Evolutionary conservation across 1,284 basidiomycete genomes (phyloP).

Genomic region (Ustilago curta): DNA sequence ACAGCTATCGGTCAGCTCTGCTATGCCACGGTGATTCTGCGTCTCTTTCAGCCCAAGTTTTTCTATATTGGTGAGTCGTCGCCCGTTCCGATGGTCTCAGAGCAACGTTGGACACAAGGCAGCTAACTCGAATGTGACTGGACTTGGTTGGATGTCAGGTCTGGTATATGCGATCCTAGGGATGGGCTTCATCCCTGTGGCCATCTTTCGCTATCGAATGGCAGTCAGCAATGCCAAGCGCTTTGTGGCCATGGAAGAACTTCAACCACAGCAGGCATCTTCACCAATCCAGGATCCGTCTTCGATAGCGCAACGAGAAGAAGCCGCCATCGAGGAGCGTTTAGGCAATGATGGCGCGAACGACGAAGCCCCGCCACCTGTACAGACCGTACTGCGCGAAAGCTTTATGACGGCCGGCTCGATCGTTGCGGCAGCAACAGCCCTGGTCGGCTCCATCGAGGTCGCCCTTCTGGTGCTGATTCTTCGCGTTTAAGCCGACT

Average conservation of each 20-base stretch:
- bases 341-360: constrained; percentile 72
- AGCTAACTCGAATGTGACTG: neutral
- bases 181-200: constrained; percentile 68
- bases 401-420: constrained; percentile 84
- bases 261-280: constrained; percentile 5
- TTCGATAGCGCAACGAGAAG: neutral
- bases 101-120: too few relatives aligned
- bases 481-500: constrained; percentile 24
- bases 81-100: neutral
- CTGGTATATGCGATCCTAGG: constrained; percentile 19
- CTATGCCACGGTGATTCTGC: constrained; percentile 79
- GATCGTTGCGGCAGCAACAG: constrained; percentile 76
- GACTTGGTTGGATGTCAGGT: neutral
- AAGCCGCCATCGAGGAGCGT: neutral
- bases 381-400: constrained; percentile 74
- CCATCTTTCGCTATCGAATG: constrained; percentile 70
- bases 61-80: constrained; percentile 39
- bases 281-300: neutral
- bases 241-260: constrained; percentile 23
- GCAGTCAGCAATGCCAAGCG: constrained; percentile 56
- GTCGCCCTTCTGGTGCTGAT: constrained; percentile 77
- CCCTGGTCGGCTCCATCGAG: constrained; percentile 77
- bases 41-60: constrained; percentile 74
- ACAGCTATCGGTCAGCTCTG: constrained; percentile 80
- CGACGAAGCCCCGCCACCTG: constrained; percentile 66